Evolutionary conservation across 306 rosid genomes (phyloP).

Genomic region (Elaeagnus macrophylla): DNA sequence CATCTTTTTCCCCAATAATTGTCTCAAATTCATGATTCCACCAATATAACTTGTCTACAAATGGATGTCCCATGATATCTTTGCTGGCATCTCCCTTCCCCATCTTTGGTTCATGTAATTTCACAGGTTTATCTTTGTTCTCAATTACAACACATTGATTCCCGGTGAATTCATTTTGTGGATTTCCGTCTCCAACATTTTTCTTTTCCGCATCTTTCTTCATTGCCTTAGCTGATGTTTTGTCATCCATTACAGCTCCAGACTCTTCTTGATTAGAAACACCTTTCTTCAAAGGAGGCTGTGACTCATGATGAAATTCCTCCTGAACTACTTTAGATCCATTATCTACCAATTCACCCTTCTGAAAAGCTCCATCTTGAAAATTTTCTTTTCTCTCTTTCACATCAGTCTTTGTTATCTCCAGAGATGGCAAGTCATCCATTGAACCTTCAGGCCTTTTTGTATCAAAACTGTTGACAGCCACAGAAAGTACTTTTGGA

Average conservation of each 20-base stretch:
- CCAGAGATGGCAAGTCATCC: conserved; percentile 20
- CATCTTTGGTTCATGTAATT: conserved; percentile 14
- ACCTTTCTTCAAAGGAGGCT: no score
- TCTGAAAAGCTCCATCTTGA: conserved; percentile 19
- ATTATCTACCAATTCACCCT: conserved; percentile 16
- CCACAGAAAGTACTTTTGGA: conserved; percentile 16
- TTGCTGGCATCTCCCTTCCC: conserved; percentile 15
- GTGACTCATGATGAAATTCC: conserved; percentile 7
- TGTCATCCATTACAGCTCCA: no score
- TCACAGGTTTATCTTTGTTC: conserved; percentile 12
- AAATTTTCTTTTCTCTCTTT: conserved; percentile 26
- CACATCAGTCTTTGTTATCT: conserved; percentile 12
- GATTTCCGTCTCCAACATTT: no score
- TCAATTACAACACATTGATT: conserved; percentile 15
- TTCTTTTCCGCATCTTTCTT: no score
- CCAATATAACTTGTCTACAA: conserved; percentile 22
- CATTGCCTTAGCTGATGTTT: no score
- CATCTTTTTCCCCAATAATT: conserved; percentile 14
- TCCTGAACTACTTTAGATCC: conserved; percentile 18
- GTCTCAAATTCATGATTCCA: conserved; percentile 25
- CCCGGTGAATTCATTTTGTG: not conserved
- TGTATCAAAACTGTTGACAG: no score
- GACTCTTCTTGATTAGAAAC: no score
- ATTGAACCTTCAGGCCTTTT: not conserved
- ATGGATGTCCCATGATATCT: conserved; percentile 12